phyloP scores from a whole-genome alignment of 2,329 filamentous ascomycete genomes.

The Fusarium sororula region DNA sequence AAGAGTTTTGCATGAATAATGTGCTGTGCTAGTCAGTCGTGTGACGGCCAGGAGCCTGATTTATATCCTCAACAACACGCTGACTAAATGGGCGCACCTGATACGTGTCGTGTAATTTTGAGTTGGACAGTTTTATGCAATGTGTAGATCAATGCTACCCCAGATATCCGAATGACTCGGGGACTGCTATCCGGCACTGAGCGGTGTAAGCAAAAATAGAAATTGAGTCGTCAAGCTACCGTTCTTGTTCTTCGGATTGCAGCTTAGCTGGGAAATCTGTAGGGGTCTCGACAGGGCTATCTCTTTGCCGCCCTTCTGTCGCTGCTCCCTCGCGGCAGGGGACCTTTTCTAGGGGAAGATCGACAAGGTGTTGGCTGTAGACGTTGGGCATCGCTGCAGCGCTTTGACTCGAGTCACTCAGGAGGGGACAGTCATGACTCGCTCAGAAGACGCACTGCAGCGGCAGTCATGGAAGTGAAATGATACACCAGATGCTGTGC shows the following conservation, averaged over 20 bases:
- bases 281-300: not conserved
- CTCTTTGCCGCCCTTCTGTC: not conserved
- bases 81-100: not conserved
- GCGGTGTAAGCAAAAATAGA: not conserved
- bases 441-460: not conserved
- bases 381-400: not conserved
- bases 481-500: not conserved
- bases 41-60: no score
- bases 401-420: not conserved
- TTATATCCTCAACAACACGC: not conserved
- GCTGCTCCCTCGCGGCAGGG: no score
- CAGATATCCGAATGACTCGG: not conserved
- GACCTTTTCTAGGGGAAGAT: not conserved
- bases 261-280: not conserved
- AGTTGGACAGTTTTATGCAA: not conserved
- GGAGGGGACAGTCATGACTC: not conserved
- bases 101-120: not conserved
- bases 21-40: no score
- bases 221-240: not conserved
- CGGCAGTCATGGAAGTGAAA: not conserved
- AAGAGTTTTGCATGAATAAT: not conserved
- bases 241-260: not conserved
- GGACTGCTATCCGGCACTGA: not conserved
- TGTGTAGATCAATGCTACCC: not conserved
- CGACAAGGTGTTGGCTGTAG: not conserved